These are phyloP conservation scores for Trypanosoma melophagium DNA, from an alignment of 208 protist species.

Conservation along the genomic window DNA sequence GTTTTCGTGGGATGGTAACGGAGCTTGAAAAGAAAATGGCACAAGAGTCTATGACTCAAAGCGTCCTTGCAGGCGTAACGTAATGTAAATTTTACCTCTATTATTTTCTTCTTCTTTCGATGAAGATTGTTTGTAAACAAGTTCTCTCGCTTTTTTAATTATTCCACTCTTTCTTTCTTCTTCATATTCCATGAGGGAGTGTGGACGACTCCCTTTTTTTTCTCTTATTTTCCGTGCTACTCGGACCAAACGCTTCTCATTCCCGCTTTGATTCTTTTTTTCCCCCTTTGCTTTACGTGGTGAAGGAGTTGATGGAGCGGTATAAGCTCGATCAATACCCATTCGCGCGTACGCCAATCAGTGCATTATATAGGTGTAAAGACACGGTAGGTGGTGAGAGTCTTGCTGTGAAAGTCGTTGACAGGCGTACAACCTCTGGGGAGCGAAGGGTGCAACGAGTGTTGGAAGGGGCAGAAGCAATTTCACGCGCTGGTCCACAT, in stretches of 20 bases:
- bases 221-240: background rate
- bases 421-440: slow-evolving; percentile 33
- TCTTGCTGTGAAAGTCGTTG: slow-evolving; percentile 68
- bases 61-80: background rate
- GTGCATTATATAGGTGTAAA: slow-evolving; percentile 57
- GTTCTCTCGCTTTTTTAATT: slow-evolving; percentile 13
- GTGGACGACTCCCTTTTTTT: background rate
- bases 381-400: slow-evolving; percentile 37
- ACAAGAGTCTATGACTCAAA: background rate
- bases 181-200: background rate
- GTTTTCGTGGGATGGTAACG: slow-evolving; percentile 20
- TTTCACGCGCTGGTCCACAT: slow-evolving; percentile 40
- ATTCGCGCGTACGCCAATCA: slow-evolving; percentile 34
- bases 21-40: background rate
- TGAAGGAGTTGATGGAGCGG: slow-evolving; percentile 27
- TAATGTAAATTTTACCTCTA: slow-evolving; percentile 9
- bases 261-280: slow-evolving; percentile 12
- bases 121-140: background rate
- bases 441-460: slow-evolving; percentile 40
- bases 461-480: slow-evolving; percentile 57
- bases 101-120: slow-evolving; percentile 15
- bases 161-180: slow-evolving; percentile 5
- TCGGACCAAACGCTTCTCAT: background rate
- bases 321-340: slow-evolving; percentile 54
- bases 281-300: background rate